phyloP scores from a whole-genome alignment of 202 grass and related monocot species.

The Alloteropsis angusta region DNA sequence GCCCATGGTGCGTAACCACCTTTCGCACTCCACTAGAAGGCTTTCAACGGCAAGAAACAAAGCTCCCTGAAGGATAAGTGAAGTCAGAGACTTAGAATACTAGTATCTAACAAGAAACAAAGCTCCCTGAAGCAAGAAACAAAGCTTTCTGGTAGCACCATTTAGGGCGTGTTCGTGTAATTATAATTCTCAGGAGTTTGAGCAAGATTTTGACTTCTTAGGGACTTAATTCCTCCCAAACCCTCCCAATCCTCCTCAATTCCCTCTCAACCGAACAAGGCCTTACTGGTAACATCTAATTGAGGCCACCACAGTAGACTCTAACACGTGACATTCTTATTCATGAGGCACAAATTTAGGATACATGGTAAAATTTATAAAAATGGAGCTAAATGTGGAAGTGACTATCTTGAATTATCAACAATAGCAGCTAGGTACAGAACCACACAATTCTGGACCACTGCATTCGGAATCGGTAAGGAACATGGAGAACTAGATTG shows the following conservation, averaged over 20 bases:
- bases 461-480: neutral
- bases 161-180: too few relatives aligned
- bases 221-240: too few relatives aligned
- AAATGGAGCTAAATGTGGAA: neutral
- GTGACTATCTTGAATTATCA: neutral
- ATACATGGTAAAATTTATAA: neutral
- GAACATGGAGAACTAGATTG: neutral
- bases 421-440: neutral
- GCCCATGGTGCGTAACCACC: conserved; percentile 38
- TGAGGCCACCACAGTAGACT: neutral
- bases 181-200: too few relatives aligned
- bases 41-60: conserved; percentile 66
- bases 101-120: too few relatives aligned
- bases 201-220: too few relatives aligned
- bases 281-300: neutral
- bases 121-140: too few relatives aligned
- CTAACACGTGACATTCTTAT: neutral
- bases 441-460: neutral
- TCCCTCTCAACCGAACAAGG: too few relatives aligned
- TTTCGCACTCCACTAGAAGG: conserved; percentile 55
- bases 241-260: too few relatives aligned
- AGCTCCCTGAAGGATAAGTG: conserved; percentile 42
- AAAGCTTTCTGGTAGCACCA: neutral
- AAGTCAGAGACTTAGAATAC: neutral
- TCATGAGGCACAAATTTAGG: neutral